Evolutionary conservation across 2,329 filamentous ascomycete genomes (phyloP), one percentile per base, ranked within the genome.

Genomic region (Pseudocercospora macadamiae): DNA sequence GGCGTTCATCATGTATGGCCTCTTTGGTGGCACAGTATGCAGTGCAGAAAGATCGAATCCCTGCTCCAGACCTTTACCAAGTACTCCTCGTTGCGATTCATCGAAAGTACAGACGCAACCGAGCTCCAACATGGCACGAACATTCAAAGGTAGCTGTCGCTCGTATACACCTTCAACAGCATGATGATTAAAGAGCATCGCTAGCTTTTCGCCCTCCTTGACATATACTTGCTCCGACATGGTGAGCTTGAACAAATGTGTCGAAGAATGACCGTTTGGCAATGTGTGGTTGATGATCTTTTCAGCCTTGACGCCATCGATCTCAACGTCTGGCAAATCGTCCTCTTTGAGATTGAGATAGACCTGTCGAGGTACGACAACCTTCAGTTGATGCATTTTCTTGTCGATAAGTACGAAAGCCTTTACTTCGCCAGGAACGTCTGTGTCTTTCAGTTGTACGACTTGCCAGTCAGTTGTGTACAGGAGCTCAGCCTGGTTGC

Each of bases 81-180:
- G 84, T 1, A 97, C 93, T 66, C 93, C 96, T 60, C 89, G 85
- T 67, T 97, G 93, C 55, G 82, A 87, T 69, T 96, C 90, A 69
- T 99, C 95, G 65, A 99, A 96, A 2, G 91, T 96, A 73, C 95
- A 99, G 26, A 90, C 80, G 69, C 91, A 97, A 39, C 95, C 96
- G 1, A 99, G 80, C 66, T 95, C 90, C 8, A 99, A 83, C 28
- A 99, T 84, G 3, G 93, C 95, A 37, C 93, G 86, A 48, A 96
- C 84, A 63, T 90, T 91, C 4, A 97, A 80, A 1, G 96, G 92
- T 1, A 99, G 83, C 65, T 96, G 89, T 69, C 89, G 93, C 77
- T 99, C 96, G 70, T 99, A 99, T 12, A 99, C 92, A 26, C 96
- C 96, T 75, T 99, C 95, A 1, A 99, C 90, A 73, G 92, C 96